Base-by-base conservation (phyloP, 2,329 filamentous ascomycete species). In the Coniochaeta sp. region DNA sequence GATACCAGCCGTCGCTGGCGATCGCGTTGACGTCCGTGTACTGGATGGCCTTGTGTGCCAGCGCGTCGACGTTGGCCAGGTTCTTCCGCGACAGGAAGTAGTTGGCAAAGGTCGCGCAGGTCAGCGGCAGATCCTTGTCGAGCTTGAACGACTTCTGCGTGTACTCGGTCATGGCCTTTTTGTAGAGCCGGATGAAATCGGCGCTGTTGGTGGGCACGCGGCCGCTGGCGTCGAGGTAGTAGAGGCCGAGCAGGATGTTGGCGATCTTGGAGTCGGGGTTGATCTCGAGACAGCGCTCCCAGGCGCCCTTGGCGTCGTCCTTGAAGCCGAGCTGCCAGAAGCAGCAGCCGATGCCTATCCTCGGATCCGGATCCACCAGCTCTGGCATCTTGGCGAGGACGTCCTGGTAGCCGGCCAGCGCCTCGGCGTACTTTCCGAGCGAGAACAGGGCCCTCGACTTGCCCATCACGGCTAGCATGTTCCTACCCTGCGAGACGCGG, bases 241-340 rank as follows among this genome's bases (percentile, higher is more conserved):
- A 96, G 22, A 96, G 81, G 19, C 91, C 95, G 9, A 99, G 84
- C 9, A 99, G 81, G 57, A 96, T 91, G 68, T 96, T 92, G 57
- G 93, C 93, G 62, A 92, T 85, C 75, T 96, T 97, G 24, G 92
- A 96, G 26, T 92, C 84, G 0, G 90, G 87, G 68, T 82, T 86
- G 70, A 97, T 82, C 70, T 96, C 90, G 30, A 97, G 76, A 14
- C 89, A 87, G 64, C 95, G 83, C 70, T 96, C 89, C 95, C 95
- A 99, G 14, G 95, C 93, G 55, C 81, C 79, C 70, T 90, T 93
- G 8, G 96, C 95, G 68, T 96, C 91, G 36, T 96, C 91, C 73
- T 96, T 97, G 79, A 91, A 92, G 12, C 93, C 93, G 30, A 99
- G 81, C 73, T 96, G 91, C 95, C 96, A 99, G 73, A 97, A 89